A percentile compares a stretch with the other conserved stretches of the same genome.
phyloP scores from a whole-genome alignment of 2,329 filamentous ascomycete species.

The Xylariaceae sp. region DNA sequence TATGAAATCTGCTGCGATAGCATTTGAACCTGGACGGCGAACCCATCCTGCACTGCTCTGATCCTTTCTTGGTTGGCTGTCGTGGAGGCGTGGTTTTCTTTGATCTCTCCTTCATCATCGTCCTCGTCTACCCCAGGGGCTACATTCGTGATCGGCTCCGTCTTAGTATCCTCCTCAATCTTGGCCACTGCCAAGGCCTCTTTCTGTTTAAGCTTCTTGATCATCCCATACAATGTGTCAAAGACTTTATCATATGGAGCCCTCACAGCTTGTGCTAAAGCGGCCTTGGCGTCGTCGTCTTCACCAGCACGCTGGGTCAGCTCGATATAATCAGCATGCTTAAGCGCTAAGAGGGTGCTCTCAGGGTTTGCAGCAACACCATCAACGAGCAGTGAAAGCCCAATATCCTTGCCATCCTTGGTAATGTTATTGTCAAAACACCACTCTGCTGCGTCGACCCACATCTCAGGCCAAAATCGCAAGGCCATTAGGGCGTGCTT shows the following conservation, averaged over 20 bases:
- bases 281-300: constrained; percentile 72
- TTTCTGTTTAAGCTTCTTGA: constrained; percentile 72
- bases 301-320: constrained; percentile 78
- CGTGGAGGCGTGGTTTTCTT: constrained; percentile 48
- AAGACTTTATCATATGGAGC: constrained; percentile 84
- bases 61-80: constrained; percentile 70
- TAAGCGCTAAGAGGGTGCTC: constrained; percentile 87
- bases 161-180: constrained; percentile 58
- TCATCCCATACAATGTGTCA: constrained; percentile 85
- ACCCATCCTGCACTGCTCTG: constrained; percentile 67
- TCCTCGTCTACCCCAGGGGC: constrained; percentile 46
- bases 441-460: constrained; percentile 94
- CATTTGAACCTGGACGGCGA: constrained; percentile 73
- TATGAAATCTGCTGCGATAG: constrained; percentile 88
- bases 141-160: constrained; percentile 35
- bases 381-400: constrained; percentile 78
- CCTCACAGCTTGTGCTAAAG: constrained; percentile 78
- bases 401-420: constrained; percentile 65
- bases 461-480: constrained; percentile 93
- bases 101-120: constrained; percentile 58
- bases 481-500: constrained; percentile 93
- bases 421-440: constrained; percentile 75
- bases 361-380: constrained; percentile 92
- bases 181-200: constrained; percentile 64
- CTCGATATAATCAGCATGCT: constrained; percentile 87